A percentile compares a stretch with the other conserved stretches of the same genome.
phyloP scores from a whole-genome alignment of 805 yeast species.

The Saturnispora sekii region DNA sequence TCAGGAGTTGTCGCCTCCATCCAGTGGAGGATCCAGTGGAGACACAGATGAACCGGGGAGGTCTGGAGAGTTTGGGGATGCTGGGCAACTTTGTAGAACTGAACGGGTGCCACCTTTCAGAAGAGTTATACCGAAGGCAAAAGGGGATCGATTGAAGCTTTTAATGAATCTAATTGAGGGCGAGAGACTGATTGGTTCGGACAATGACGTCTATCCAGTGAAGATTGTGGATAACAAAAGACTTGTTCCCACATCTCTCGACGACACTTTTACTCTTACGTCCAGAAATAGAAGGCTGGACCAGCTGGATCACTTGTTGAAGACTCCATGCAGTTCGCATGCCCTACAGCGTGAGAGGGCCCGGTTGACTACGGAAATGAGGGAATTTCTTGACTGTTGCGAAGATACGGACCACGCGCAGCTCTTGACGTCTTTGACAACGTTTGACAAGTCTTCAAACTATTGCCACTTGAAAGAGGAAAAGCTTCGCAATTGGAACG shows the following conservation, averaged over 20 bases:
- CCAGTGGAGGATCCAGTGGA: not conserved
- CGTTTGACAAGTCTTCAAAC: constrained; percentile 19
- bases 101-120: not conserved
- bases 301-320: constrained; percentile 20
- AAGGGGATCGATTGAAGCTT: constrained; percentile 13
- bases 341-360: constrained; percentile 33
- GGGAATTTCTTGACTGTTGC: constrained; percentile 45
- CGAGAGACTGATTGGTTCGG: constrained; percentile 10
- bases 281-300: constrained; percentile 18
- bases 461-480: constrained; percentile 24
- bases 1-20: constrained; percentile 4
- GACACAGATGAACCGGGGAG: too few species aligned
- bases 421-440: constrained; percentile 16
- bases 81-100: not conserved
- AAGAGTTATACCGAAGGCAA: constrained; percentile 15
- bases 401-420: constrained; percentile 30
- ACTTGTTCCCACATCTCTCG: constrained; percentile 15
- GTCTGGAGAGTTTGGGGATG: not conserved
- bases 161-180: constrained; percentile 19
- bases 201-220: constrained; percentile 19
- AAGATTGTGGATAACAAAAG: constrained; percentile 15
- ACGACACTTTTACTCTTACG: constrained; percentile 24
- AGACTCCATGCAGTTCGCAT: constrained; percentile 29
- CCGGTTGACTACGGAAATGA: constrained; percentile 27
- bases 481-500: constrained; percentile 14